Evolutionary conservation across 495 filamentous ascomycete species (phyloP), one percentile per base, ranked within the genome.

Genomic region (Penicillium mononematosum): DNA sequence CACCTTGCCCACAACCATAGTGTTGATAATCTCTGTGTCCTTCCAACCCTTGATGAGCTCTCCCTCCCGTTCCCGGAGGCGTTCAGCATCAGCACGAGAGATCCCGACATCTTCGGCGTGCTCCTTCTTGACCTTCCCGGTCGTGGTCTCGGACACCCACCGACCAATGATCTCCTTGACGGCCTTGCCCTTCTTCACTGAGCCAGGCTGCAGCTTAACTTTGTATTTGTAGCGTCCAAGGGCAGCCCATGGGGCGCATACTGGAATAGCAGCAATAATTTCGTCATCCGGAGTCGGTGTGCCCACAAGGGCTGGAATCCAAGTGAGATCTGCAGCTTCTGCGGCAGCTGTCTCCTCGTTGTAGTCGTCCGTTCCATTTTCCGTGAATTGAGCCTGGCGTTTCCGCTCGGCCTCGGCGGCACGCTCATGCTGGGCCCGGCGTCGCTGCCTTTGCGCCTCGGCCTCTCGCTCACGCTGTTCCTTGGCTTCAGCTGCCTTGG

Each of bases 151-250:
- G 11, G 67, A 66, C 8, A 81, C 70, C 92, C 94, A 97, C 46
- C 80, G 80, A 38, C 82, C 81, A 17, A 96, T 66, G 41, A 97
- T 88, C 72, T 96, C 92, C 73, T 89, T 89, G 24, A 96, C 85
- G 16, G 93, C 94, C 70, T 96, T 98, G 2, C 93, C 92, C 75
- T 96, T 95, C 81, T 98, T 98, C 62, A 85, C 81, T 3, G 83
- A 63, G 3, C 94, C 94, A 0, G 94, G 94, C 74, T 98, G 94
- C 59, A 98, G 62, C 77, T 98, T 98, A 19, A 83, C 88, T 66
- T 91, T 89, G 75, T 96, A 97, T 73, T 95, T 96, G 63, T 87
- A 88, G 47, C 80, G 83, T 10, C 73, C 72, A 58, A 98, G 77
- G 1, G 94, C 89, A 17, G 79, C 78, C 88, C 92, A 97, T 4